A percentile compares a stretch with the other conserved stretches of the same genome.
phyloP scores from a whole-genome alignment of 2,329 filamentous ascomycete species.

The Fonsecaea pugnacius region DNA sequence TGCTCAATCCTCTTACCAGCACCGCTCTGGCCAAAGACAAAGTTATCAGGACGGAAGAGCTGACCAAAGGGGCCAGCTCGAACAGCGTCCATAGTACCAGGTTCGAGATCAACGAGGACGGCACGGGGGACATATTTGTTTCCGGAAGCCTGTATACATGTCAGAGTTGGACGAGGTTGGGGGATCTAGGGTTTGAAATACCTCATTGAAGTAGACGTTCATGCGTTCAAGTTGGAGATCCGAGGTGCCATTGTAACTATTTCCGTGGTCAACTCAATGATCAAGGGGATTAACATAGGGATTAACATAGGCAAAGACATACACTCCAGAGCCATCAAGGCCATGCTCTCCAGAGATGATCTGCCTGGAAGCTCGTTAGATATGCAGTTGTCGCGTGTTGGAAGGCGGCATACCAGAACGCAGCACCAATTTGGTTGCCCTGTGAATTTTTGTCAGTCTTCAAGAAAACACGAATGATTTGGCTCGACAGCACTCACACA shows the following conservation, averaged over 20 bases:
- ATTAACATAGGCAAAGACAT: slow-evolving; percentile 55
- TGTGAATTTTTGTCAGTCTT: slow-evolving; percentile 48
- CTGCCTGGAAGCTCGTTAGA: slow-evolving; percentile 64
- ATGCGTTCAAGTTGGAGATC: slow-evolving; percentile 99
- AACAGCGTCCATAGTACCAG: slow-evolving; percentile 99
- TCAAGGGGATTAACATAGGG: no score
- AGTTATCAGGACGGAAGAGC: slow-evolving; percentile 99
- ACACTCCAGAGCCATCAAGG: slow-evolving; percentile 96
- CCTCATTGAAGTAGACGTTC: slow-evolving; percentile 99
- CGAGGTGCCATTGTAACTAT: slow-evolving; percentile 93
- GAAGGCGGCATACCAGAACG: slow-evolving; percentile 78
- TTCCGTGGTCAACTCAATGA: slow-evolving; percentile 11
- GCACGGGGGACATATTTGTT: slow-evolving; percentile 99
- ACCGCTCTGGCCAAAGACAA: slow-evolving; percentile 99
- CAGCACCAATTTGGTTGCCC: slow-evolving; percentile 99
- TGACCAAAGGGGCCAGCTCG: slow-evolving; percentile 97
- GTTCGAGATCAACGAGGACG: slow-evolving; percentile 98
- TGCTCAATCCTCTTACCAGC: slow-evolving; percentile 62
- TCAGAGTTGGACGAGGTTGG: slow-evolving; percentile 15
- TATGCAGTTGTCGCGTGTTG: slow-evolving; percentile 29
- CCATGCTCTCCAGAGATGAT: slow-evolving; percentile 89
- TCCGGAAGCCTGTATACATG: slow-evolving; percentile 71
- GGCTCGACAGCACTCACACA: slow-evolving; percentile 70
- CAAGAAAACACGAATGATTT: slow-evolving; percentile 41
- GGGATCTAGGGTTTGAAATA: slow-evolving; percentile 44